These are phyloP conservation scores for Chytridiales sp. DNA, from an alignment of 371 early-diverging fungal species.

Conservation along the genomic window DNA sequence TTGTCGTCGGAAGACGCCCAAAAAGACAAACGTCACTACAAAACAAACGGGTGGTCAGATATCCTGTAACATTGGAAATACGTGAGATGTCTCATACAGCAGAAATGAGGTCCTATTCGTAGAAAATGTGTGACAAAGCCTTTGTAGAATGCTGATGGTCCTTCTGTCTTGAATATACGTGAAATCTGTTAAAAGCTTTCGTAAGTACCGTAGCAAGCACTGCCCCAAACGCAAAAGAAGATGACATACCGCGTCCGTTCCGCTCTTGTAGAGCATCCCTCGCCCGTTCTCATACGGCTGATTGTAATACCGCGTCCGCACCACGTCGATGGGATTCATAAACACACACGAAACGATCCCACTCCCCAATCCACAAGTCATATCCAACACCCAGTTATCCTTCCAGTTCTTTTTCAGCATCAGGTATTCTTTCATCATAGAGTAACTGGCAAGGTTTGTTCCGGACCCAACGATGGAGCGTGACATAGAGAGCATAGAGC, in stretches of 20 bases:
- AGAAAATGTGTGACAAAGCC: constrained; percentile 68
- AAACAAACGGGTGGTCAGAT: neutral
- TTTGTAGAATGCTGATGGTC: constrained; percentile 63
- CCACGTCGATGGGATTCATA: constrained; percentile 75
- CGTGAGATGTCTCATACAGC: constrained; percentile 35
- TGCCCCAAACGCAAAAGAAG: neutral
- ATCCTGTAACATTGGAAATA: neutral
- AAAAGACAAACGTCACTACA: constrained; percentile 61
- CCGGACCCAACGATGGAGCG: constrained; percentile 64
- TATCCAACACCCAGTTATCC: constrained; percentile 60
- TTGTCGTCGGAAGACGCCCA: constrained; percentile 53
- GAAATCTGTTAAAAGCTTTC: constrained; percentile 20
- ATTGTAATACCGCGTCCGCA: constrained; percentile 69
- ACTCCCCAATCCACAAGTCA: constrained; percentile 57
- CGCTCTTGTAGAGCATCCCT: constrained; percentile 48
- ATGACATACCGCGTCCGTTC: constrained; percentile 43
- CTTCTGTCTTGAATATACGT: constrained; percentile 59
- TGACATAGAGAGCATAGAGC: constrained; percentile 59
- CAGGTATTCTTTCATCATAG: constrained; percentile 63
- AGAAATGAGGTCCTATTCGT: constrained; percentile 74
- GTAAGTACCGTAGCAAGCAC: neutral
- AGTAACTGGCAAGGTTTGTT: constrained; percentile 61
- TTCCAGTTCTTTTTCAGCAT: constrained; percentile 49
- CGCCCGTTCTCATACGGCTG: constrained; percentile 55
- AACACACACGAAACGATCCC: constrained; percentile 56